Evolutionary conservation across 1,284 basidiomycete genomes (phyloP), one percentile per base, ranked within the genome.

Genomic region (Cystobasidium sp.): DNA sequence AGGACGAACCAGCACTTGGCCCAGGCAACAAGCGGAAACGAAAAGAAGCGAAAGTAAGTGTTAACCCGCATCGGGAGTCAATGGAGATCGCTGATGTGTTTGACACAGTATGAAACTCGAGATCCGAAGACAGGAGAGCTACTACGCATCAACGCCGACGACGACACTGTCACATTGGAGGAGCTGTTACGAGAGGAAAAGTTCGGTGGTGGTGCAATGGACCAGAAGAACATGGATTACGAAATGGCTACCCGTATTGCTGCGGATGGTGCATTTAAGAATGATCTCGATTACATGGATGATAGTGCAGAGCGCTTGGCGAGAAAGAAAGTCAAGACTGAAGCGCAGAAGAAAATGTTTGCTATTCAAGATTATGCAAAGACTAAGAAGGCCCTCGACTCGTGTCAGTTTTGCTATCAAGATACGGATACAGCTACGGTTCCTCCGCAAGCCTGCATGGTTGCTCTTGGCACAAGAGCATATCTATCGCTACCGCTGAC

Each of bases 301-400:
- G 95, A 98, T 76, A 96, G 97, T 81, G 94, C 93, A 0, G 94
- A 97, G 79, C 90, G 89, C 77, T 86, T 99, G 0, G 94, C 92
- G 43, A 86, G 93, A 75, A 90, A 93, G 82, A 96, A 95, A 84
- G 94, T 97, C 91, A 91, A 94, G 75, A 89, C 89, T 12, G 97
- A 98, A 81, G 93, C 91, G 31, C 91, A 97, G 89, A 99, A 96
- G 83, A 88, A 96, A 47, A 91, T 94, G 78, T 99, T 98, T 82
- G 97, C 97, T 16, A 93, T 99, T 79, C 89, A 97, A 75, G 96
- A 99, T 82, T 99, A 94, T 83, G 95, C 94, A 73, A 88, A 89
- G 61, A 99, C 97, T 0, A 93, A 97, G 84, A 91, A 91, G 80
- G 95, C 89, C 0, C 82, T 99, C 58, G 89, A 96, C 10, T 86